These are phyloP conservation scores for Cadophora sp. DNA, from an alignment of 2,329 filamentous ascomycete genomes.

Conservation along the genomic window DNA sequence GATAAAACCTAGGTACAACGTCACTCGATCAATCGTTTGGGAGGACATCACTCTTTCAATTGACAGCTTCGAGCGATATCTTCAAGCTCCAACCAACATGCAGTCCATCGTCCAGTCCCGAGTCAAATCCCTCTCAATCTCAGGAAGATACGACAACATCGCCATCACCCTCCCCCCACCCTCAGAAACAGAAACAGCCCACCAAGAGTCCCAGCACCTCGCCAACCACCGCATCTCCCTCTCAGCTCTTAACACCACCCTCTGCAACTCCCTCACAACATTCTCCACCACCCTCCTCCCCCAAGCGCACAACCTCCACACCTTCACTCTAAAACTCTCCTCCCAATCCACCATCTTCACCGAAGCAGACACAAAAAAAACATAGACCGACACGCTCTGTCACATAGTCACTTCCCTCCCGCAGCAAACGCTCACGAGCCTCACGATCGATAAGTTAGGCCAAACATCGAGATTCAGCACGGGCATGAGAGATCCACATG, in stretches of 20 bases:
- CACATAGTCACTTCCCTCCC: background rate
- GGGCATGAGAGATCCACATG: background rate
- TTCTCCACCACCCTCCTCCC: background rate
- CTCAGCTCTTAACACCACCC: background rate
- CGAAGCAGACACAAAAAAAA: background rate
- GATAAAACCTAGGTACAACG: background rate
- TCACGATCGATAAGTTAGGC: constrained; percentile 11
- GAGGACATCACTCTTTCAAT: background rate
- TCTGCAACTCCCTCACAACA: background rate
- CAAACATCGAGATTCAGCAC: constrained; percentile 4
- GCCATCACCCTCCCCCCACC: too few species aligned
- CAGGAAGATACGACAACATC: background rate
- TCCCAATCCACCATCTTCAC: background rate
- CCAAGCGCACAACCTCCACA: background rate
- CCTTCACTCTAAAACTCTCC: background rate
- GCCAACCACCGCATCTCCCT: background rate
- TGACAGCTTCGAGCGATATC: background rate
- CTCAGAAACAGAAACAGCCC: background rate
- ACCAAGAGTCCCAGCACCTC: background rate
- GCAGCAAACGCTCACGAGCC: background rate
- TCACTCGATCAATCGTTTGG: constrained; percentile 7
- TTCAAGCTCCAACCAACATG: background rate
- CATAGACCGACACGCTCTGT: background rate
- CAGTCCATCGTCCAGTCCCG: background rate
- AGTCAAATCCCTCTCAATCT: constrained; percentile 2